phyloP scores from a whole-genome alignment of 202 grass and related monocot species.

The Schoenoplectus tabernaemontani region DNA sequence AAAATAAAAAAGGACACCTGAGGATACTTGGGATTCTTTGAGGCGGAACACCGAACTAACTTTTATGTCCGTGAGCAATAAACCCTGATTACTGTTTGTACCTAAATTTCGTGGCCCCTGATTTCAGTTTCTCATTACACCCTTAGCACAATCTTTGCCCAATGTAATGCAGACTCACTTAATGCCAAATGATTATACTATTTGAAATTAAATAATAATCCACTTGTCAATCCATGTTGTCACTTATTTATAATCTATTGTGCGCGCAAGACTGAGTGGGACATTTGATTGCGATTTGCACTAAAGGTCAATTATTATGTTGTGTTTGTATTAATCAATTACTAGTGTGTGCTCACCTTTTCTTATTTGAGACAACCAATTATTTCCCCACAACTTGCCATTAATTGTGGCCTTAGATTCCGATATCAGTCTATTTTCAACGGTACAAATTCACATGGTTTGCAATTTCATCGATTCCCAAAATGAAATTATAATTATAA shows the following conservation, averaged over 20 bases:
- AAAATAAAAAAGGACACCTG: not conserved
- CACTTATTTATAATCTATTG: not conserved
- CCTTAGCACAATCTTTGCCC: not conserved
- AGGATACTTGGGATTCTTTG: not conserved
- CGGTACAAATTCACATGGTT: not conserved
- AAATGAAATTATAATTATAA: not conserved
- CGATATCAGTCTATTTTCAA: not conserved
- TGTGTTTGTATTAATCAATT: conserved; percentile 7
- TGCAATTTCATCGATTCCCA: not conserved
- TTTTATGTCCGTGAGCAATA: not conserved
- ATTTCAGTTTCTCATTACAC: not conserved
- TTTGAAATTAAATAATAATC: not conserved
- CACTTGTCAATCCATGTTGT: not conserved
- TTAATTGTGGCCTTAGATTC: not conserved
- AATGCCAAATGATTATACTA: not conserved
- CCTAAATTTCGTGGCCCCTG: not conserved
- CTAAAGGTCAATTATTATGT: conserved; percentile 13
- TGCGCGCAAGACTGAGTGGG: not conserved
- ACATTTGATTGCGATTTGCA: conserved; percentile 20
- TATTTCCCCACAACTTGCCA: not conserved
- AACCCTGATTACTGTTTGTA: not conserved
- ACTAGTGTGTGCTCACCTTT: not conserved
- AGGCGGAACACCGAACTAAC: not conserved
- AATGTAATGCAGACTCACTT: not conserved
- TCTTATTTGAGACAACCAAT: not conserved